Evolutionary conservation across 768 basidiomycete species (phyloP), one percentile per base, ranked within the genome.

Genomic region (Tricholomella constricta): DNA sequence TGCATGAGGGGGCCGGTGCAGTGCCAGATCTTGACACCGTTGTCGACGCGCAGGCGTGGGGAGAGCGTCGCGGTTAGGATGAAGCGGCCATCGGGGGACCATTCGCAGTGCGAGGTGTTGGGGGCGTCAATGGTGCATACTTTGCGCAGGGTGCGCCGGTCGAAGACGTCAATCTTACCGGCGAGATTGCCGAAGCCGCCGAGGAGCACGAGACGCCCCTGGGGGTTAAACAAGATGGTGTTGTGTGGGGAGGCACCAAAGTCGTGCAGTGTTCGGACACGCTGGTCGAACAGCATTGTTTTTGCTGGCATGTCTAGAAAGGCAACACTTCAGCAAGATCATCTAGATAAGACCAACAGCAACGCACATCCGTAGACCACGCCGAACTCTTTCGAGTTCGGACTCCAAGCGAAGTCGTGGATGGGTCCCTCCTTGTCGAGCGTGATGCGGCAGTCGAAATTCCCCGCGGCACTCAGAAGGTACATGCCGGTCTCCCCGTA

Each of bases 171-270:
- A 55, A 95, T 85, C 69, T 94, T 92, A 17, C 97, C 97, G 0
- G 94, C 91, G 41, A 99, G 79, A 67, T 98, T 99, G 23, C 97
- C 96, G 69, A 98, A 99, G 6, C 97, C 97, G 1, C 93, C 97
- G 27, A 96, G 78, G 40, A 91, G 83, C 53, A 99, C 68, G 15
- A 99, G 78, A 3, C 93, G 85, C 8, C 88, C 89, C 70, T 98
- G 95, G 0, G 95, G 91, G 69, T 96, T 97, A 81, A 96, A 98
- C 17, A 87, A 82, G 51, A 98, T 83, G 71, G 89, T 95, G 72
- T 99, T 99, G 71, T 85, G 85, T 36, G 94, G 94, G 10, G 87
- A 82, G 5, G 88, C 75, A 40, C 94, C 96, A 61, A 98, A 98
- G 58, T 98, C 94, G 67, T 95, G 87, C 32, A 96, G 73, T 2